Evolutionary conservation across 2,329 filamentous ascomycete genomes (phyloP), one percentile per base, ranked within the genome.

Genomic region (Blastomyces silverae): DNA sequence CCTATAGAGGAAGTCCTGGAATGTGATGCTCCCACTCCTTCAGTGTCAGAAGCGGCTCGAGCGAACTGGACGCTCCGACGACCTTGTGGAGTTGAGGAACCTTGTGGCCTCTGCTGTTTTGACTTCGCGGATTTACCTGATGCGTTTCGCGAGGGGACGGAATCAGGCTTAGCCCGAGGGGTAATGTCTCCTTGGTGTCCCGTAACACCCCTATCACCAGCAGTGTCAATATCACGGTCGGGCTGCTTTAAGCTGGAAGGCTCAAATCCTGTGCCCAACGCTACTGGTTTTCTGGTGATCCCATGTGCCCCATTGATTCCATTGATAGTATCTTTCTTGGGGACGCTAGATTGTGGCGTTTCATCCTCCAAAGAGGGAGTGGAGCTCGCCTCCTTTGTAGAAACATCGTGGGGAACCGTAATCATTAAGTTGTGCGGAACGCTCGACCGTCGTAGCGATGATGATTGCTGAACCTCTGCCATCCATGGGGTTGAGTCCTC

Each of bases 51-150:
- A 61, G 85, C 81, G 17, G 83, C 79, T 39, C 85, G 82, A 2
- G 84, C 85, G 73, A 95, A 94, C 70, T 94, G 90, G 3, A 95
- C 90, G 73, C 88, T 93, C 64, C 85, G 84, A 61, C 86, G 80
- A 25, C 81, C 80, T 17, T 73, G 74, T 0, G 76, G 74, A 28
- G 81, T 80, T 6, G 79, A 70, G 10, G 71, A 66, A 3, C 70
- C 73, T 2, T 73, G 73, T 20, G 68, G 61, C 50, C 70, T 73
- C 46, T 69, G 68, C 46, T 68, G 71, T 50, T 72, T 71, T 31
- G 62, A 71, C 56, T 64, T 72, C n/a, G 60, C 63, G 34, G 71
- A 69, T 20, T 68, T 71, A 59, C 71, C 74, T 22, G 71, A 70
- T 34, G 67, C 66, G 64, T 69, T 72, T 65, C 67, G 66, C 17